Evolutionary conservation across 352 stramenopile species (phyloP).

Genomic region (Pythium plurisporium): DNA sequence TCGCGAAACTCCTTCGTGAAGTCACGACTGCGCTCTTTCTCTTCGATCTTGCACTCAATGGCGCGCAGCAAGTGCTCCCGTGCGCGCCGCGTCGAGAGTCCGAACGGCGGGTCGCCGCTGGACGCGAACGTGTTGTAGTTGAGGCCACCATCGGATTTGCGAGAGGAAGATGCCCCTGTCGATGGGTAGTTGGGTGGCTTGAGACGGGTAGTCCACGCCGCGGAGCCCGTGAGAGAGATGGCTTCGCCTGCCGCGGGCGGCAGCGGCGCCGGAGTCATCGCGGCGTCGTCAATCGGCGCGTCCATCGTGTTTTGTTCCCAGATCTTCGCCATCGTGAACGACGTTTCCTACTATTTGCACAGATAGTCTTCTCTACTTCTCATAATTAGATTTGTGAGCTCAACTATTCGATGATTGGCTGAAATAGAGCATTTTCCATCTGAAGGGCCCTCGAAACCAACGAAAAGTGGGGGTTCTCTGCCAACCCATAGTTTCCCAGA

Average conservation of each 20-base stretch:
- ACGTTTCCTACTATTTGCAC: too few species aligned
- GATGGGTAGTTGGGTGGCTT: slow-evolving; percentile 25
- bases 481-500: not conserved
- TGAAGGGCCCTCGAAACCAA: slow-evolving; percentile 21
- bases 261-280: not conserved
- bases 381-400: too few species aligned
- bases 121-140: slow-evolving; percentile 23
- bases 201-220: slow-evolving; percentile 14
- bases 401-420: too few species aligned
- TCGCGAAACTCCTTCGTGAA: slow-evolving; percentile 72
- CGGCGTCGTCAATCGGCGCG: not conserved
- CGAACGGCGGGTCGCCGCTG: slow-evolving; percentile 26
- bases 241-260: not conserved
- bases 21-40: slow-evolving; percentile 58
- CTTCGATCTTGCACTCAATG: slow-evolving; percentile 66
- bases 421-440: slow-evolving; percentile 9
- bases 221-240: slow-evolving; percentile 17
- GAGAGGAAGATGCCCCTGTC: not conserved
- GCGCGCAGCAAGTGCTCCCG: slow-evolving; percentile 50
- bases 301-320: not conserved
- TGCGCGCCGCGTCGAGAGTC: slow-evolving; percentile 45
- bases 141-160: not conserved
- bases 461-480: slow-evolving; percentile 11
- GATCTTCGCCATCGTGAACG: not conserved
- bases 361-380: too few species aligned